A percentile compares a stretch with the other conserved stretches of the same genome.
These are phyloP conservation scores for Fraxinus velutina DNA, from an alignment of 305 asterid genomes.

Conservation along the genomic window DNA sequence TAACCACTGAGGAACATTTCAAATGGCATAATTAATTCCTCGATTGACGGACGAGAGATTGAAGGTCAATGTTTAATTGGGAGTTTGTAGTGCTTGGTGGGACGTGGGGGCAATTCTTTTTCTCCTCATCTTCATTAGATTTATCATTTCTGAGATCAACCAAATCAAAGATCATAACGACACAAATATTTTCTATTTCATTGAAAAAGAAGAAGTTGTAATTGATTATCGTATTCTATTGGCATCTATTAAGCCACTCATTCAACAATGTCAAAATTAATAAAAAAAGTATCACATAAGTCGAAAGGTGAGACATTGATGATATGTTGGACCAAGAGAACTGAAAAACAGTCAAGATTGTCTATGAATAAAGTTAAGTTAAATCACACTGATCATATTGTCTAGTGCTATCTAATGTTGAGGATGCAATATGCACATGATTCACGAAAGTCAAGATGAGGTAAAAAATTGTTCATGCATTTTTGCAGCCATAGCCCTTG, in stretches of 20 bases:
- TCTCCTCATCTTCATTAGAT: conserved; percentile 26
- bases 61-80: not conserved
- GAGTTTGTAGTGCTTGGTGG: conserved; percentile 20
- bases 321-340: not conserved
- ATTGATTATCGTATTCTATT: not conserved
- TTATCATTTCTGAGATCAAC: not conserved
- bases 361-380: not conserved
- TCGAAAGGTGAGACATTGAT: not conserved
- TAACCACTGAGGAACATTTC: not conserved
- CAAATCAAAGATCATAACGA: not conserved
- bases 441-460: not conserved
- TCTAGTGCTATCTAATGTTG: not conserved
- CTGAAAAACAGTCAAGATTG: not conserved
- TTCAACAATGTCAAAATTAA: not conserved
- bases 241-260: not conserved
- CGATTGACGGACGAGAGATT: not conserved
- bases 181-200: not conserved
- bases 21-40: not conserved
- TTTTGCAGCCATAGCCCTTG: not conserved
- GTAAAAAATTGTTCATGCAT: not conserved
- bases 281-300: not conserved
- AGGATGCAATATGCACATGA: not conserved
- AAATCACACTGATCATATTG: not conserved
- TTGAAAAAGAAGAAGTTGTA: not conserved
- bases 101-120: conserved; percentile 8